Evolutionary conservation across 768 basidiomycete genomes (phyloP).

Genomic region (Boletellus ananas): DNA sequence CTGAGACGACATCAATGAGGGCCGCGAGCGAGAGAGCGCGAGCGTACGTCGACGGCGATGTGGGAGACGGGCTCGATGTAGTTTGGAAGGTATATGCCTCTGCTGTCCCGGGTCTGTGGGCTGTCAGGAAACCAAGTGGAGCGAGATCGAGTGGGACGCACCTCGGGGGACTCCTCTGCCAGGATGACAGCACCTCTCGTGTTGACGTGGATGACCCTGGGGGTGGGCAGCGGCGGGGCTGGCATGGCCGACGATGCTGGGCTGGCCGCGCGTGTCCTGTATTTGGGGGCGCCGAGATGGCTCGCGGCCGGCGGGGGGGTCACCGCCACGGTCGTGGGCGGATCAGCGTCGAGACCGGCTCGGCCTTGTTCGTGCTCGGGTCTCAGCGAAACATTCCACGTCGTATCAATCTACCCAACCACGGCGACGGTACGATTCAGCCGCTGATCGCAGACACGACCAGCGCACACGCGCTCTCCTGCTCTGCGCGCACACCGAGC

Average conservation of each 20-base stretch:
- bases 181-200: slow-evolving; percentile 92
- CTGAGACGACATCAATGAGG: slow-evolving; percentile 37
- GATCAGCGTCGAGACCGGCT: background rate
- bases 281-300: slow-evolving; percentile 10
- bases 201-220: slow-evolving; percentile 90
- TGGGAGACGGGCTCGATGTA: slow-evolving; percentile 97
- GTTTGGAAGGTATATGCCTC: slow-evolving; percentile 96
- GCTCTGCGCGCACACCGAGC: slow-evolving; percentile 87
- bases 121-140: slow-evolving; percentile 12
- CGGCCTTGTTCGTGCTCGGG: slow-evolving; percentile 11
- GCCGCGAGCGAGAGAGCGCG: background rate
- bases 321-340: slow-evolving; percentile 14
- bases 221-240: slow-evolving; percentile 68
- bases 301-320: slow-evolving; percentile 8
- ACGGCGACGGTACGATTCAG: slow-evolving; percentile 25
- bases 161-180: slow-evolving; percentile 92
- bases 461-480: slow-evolving; percentile 78
- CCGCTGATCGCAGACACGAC: slow-evolving; percentile 88
- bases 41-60: slow-evolving; percentile 92
- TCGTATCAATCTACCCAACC: slow-evolving; percentile 8
- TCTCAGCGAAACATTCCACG: slow-evolving; percentile 1
- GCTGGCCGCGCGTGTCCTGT: slow-evolving; percentile 10
- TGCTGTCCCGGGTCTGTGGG: slow-evolving; percentile 79
- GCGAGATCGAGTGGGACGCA: slow-evolving; percentile 34
- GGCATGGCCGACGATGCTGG: slow-evolving; percentile 33